Conservation (phyloP, 768 basidiomycete genomes). For the Kwoniella europaea region DNA sequence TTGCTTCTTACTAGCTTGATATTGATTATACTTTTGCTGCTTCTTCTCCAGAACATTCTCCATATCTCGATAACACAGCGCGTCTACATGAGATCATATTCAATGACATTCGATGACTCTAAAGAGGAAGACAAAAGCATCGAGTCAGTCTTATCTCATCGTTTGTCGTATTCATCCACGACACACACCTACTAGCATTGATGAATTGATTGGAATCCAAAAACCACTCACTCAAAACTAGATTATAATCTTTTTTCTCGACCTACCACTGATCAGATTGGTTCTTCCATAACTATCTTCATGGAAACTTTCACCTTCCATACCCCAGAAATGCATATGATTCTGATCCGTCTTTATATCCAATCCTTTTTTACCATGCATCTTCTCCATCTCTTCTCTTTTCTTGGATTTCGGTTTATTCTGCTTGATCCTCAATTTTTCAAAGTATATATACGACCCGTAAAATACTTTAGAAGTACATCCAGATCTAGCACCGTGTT, state of each 20-base stretch:
- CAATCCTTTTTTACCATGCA: constrained; percentile 4
- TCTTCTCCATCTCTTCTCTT: constrained; percentile 11
- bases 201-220: too few relatives aligned
- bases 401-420: constrained; percentile 8
- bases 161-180: too few relatives aligned
- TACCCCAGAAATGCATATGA: not conserved
- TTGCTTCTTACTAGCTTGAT: too few relatives aligned
- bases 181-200: too few relatives aligned
- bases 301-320: not conserved
- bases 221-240: too few relatives aligned
- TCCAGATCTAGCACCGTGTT: not conserved
- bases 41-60: too few relatives aligned
- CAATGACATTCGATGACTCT: too few relatives aligned
- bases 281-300: not conserved
- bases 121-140: too few relatives aligned
- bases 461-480: constrained; percentile 6
- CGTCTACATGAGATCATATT: too few relatives aligned
- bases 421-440: constrained; percentile 9
- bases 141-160: too few relatives aligned
- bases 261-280: not conserved
- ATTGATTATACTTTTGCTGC: too few relatives aligned
- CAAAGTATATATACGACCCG: constrained; percentile 1
- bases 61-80: too few relatives aligned
- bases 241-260: not conserved
- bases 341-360: constrained; percentile 2